These are phyloP conservation scores for Trichoderma gamsii DNA, from an alignment of 495 filamentous ascomycete species.

Conservation along the genomic window DNA sequence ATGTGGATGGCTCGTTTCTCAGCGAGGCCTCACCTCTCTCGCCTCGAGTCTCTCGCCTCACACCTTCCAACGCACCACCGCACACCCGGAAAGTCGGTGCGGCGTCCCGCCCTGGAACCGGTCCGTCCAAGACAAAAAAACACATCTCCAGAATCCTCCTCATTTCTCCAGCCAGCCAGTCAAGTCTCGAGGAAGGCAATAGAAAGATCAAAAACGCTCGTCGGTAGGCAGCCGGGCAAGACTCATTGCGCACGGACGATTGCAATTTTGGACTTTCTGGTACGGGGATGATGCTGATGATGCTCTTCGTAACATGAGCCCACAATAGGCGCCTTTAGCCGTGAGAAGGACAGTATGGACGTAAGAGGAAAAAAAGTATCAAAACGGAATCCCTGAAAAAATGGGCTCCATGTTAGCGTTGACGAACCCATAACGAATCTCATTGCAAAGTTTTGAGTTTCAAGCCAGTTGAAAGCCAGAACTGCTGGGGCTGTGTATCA, in stretches of 20 bases:
- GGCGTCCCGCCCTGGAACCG: neutral
- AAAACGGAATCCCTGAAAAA: no score
- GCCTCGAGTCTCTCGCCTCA: neutral
- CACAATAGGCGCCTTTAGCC: no score
- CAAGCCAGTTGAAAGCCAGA: no score
- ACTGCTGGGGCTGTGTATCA: no score
- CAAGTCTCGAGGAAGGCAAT: neutral
- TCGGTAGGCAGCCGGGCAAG: neutral
- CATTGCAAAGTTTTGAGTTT: no score
- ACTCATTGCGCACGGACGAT: neutral
- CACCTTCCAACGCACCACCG: neutral
- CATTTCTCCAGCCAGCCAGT: neutral
- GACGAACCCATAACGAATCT: no score
- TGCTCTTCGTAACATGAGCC: no score
- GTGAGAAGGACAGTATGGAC: no score
- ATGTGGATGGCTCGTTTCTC: neutral
- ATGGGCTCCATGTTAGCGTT: no score
- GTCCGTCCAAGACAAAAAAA: neutral
- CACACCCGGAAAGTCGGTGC: slow-evolving; percentile 2
- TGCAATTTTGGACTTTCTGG: neutral
- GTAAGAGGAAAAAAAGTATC: no score
- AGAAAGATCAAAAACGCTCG: neutral
- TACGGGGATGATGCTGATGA: neutral
- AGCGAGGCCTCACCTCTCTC: neutral
- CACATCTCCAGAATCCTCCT: neutral